A percentile compares a stretch with the other conserved stretches of the same genome.
Evolutionary conservation across 176 grass and related monocot genomes (phyloP).

Genomic region (barley (Hordeum vulgare)): DNA sequence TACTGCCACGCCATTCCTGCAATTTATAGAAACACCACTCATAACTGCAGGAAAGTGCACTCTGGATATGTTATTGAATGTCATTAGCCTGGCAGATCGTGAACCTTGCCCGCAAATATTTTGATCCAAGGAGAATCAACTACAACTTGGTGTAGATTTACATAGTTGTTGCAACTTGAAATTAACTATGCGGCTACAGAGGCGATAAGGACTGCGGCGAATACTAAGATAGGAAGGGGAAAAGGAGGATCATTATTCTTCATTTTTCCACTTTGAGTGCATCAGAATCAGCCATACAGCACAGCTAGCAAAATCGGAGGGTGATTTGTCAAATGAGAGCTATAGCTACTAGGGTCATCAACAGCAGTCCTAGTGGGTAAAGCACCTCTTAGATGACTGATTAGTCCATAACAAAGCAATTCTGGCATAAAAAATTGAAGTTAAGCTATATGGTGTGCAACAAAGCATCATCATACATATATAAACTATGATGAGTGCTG

Average conservation of each 20-base stretch:
- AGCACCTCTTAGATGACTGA: constrained; percentile 23
- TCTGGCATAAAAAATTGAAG: not conserved
- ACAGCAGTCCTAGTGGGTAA: constrained; percentile 23
- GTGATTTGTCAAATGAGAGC: constrained; percentile 28
- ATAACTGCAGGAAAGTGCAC: too few species aligned
- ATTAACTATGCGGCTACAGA: constrained; percentile 6
- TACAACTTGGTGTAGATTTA: constrained; percentile 18
- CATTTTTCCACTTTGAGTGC: constrained; percentile 16
- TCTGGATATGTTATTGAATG: too few species aligned
- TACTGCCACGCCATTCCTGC: too few species aligned
- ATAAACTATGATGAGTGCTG: constrained; percentile 8
- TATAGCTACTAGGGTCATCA: constrained; percentile 25
- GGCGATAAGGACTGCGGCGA: constrained; percentile 14
- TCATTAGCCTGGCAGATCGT: not conserved
- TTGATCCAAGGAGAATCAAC: not conserved
- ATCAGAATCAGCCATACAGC: constrained; percentile 1
- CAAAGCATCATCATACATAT: not conserved
- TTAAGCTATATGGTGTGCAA: constrained; percentile 9
- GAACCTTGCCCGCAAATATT: not conserved
- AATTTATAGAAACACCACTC: too few species aligned
- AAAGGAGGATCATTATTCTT: constrained; percentile 8
- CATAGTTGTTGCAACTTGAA: not conserved
- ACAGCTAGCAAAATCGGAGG: constrained; percentile 1
- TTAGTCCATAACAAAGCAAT: constrained; percentile 17
- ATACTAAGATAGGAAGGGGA: not conserved